Evolutionary conservation across 768 basidiomycete genomes (phyloP).

Genomic region (Calocera viscosa): DNA sequence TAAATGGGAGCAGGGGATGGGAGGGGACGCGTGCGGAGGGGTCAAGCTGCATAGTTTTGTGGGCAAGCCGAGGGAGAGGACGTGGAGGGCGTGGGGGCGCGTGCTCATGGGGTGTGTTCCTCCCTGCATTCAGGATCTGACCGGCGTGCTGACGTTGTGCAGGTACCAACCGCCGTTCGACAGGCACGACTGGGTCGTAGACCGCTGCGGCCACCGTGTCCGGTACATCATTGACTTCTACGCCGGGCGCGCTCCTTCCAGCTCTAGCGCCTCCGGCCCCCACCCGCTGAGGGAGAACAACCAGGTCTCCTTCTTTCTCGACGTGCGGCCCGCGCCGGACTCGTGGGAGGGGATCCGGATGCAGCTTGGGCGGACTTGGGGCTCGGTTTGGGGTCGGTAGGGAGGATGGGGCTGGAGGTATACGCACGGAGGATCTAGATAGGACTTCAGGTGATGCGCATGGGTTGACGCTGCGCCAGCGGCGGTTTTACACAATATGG

Average conservation of each 20-base stretch:
- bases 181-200: conserved; percentile 92
- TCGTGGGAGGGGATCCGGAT: conserved; percentile 87
- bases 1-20: conserved; percentile 70
- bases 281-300: conserved; percentile 29
- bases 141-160: conserved; percentile 13
- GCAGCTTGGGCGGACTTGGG: conserved; percentile 51
- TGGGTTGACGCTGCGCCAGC: too few species aligned
- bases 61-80: conserved; percentile 69
- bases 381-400: conserved; percentile 12
- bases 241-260: conserved; percentile 44
- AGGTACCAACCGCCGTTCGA: conserved; percentile 95
- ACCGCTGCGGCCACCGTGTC: conserved; percentile 76
- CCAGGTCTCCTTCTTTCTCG: conserved; percentile 78
- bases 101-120: conserved; percentile 66
- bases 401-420: too few species aligned
- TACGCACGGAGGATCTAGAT: too few species aligned
- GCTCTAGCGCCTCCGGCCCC: conserved; percentile 20
- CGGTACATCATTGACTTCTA: conserved; percentile 99
- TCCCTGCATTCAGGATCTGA: background rate
- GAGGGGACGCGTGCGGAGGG: conserved; percentile 71
- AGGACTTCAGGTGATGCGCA: too few species aligned
- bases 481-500: too few species aligned
- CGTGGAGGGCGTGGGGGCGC: conserved; percentile 69
- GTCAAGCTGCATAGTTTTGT: conserved; percentile 79
- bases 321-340: conserved; percentile 87